Conservation (phyloP, 2,329 filamentous ascomycete genomes). For the Aureobasidium subglaciale region DNA sequence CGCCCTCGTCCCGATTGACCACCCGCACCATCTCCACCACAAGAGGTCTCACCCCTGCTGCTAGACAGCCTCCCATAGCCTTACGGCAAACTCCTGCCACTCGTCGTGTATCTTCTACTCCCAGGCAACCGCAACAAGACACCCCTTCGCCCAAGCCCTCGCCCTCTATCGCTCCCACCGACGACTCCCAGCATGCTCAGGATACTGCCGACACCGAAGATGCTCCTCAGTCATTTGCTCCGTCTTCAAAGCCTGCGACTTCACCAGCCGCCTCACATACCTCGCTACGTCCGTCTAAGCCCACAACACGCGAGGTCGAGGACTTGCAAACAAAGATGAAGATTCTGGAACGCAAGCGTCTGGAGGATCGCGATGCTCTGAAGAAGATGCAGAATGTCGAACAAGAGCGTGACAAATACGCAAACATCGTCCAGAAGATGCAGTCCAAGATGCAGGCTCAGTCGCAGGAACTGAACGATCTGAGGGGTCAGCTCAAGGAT, state of each 20-base stretch:
- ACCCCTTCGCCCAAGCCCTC: neutral
- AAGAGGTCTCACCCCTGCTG: neutral
- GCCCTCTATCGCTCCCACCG: neutral
- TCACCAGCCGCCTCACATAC: slow-evolving; percentile 22
- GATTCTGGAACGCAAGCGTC: slow-evolving; percentile 77
- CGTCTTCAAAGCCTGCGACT: slow-evolving; percentile 26
- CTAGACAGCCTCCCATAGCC: neutral
- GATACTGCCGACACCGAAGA: neutral
- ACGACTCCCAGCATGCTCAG: neutral
- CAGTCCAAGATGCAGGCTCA: slow-evolving; percentile 83
- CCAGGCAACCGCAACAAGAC: neutral
- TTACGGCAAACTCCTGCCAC: neutral
- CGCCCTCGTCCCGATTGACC: slow-evolving; percentile 27
- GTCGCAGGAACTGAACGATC: slow-evolving; percentile 67
- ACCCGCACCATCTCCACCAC: slow-evolving; percentile 28
- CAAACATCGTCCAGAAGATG: slow-evolving; percentile 81
- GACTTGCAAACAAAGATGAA: slow-evolving; percentile 82
- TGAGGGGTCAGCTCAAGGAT: slow-evolving; percentile 73
- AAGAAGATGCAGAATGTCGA: slow-evolving; percentile 71
- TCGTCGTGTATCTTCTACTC: neutral
- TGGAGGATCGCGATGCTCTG: slow-evolving; percentile 78
- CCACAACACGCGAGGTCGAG: slow-evolving; percentile 60
- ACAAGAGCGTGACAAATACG: slow-evolving; percentile 69
- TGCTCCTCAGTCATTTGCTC: slow-evolving; percentile 17
- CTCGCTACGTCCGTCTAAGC: slow-evolving; percentile 28